Percentiles rank a stretch among this genome's conserved stretches.
phyloP scores from a whole-genome alignment of 257 asterid species.

The Solanum stenotomum region DNA sequence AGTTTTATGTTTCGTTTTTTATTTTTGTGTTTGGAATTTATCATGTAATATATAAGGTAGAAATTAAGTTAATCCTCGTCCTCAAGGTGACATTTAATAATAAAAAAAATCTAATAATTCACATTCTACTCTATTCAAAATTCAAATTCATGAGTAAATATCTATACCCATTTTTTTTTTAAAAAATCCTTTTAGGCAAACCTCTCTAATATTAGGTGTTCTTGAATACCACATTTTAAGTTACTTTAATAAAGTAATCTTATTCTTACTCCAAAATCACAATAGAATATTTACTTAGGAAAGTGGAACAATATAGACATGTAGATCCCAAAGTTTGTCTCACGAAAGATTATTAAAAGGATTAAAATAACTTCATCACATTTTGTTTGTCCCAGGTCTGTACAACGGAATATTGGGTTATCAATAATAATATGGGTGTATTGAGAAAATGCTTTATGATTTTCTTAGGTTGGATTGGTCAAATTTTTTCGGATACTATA shows the following conservation, averaged over 20 bases:
- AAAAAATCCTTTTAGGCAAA: not conserved
- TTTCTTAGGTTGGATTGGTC: not conserved
- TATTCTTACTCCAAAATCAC: not conserved
- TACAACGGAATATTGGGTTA: not conserved
- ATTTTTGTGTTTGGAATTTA: too few species aligned
- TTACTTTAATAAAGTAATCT: not conserved
- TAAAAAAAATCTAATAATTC: not conserved
- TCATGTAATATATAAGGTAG: not conserved
- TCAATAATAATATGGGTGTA: not conserved
- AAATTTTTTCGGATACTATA: not conserved
- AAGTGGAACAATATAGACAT: not conserved
- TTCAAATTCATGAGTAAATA: not conserved
- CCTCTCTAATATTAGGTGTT: not conserved
- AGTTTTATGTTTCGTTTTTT: too few species aligned
- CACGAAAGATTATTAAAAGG: not conserved
- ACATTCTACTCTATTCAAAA: not conserved
- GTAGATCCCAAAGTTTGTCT: not conserved
- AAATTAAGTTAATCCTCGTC: not conserved
- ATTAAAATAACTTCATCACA: not conserved
- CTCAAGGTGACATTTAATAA: not conserved
- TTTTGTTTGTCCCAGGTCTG: not conserved
- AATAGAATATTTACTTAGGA: not conserved
- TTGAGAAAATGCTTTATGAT: not conserved
- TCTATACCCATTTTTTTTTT: not conserved
- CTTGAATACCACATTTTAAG: not conserved